phyloP scores from a whole-genome alignment of 768 basidiomycete species.

The Lyophyllum shimeji region DNA sequence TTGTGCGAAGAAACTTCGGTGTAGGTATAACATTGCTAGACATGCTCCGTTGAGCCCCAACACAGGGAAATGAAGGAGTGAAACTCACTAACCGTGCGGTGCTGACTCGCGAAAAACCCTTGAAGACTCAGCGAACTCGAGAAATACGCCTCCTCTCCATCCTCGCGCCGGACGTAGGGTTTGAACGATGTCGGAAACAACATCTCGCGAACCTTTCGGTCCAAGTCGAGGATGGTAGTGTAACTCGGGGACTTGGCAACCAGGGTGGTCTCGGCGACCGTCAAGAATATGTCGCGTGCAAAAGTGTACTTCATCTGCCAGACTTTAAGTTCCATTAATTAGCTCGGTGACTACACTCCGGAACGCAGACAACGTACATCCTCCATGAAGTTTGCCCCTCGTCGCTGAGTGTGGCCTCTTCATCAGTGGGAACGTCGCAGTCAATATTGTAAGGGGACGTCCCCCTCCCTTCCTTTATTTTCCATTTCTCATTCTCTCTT shows the following conservation, averaged over 20 bases:
- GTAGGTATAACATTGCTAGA: conserved; percentile 52
- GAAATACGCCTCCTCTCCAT: conserved; percentile 46
- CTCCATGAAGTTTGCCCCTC: conserved; percentile 43
- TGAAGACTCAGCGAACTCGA: conserved; percentile 50
- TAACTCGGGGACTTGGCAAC: conserved; percentile 47
- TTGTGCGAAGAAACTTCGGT: conserved; percentile 58
- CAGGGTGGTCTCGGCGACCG: conserved; percentile 48
- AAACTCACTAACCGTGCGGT: conserved; percentile 57
- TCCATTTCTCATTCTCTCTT: too few relatives aligned
- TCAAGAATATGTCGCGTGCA: conserved; percentile 46
- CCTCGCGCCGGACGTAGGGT: conserved; percentile 42
- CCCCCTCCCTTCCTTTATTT: too few relatives aligned
- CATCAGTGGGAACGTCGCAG: conserved; percentile 59
- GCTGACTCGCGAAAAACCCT: conserved; percentile 56
- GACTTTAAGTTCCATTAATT: conserved; percentile 40
- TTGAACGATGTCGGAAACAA: conserved; percentile 46
- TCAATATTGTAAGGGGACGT: too few relatives aligned
- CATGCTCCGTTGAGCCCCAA: background rate
- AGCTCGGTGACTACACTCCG: background rate
- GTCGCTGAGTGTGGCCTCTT: conserved; percentile 45
- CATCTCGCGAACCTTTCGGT: conserved; percentile 48
- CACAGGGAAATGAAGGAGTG: background rate
- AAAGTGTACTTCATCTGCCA: conserved; percentile 60
- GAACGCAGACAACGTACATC: conserved; percentile 39
- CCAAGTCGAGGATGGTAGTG: conserved; percentile 47